These are phyloP conservation scores for Rhypophila decipiens DNA, from an alignment of 495 filamentous ascomycete species.

Conservation along the genomic window DNA sequence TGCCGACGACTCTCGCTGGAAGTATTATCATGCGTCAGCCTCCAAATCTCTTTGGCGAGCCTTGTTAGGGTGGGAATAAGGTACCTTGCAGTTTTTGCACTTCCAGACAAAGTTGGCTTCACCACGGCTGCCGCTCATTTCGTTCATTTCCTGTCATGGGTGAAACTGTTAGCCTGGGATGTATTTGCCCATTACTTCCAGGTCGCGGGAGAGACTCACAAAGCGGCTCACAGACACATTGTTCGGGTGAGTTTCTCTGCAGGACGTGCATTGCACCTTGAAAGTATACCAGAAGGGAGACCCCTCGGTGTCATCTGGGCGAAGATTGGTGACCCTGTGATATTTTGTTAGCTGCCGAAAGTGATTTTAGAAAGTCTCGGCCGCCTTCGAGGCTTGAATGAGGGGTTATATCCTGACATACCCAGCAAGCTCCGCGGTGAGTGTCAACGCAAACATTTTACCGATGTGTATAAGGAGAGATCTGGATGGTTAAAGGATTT, in stretches of 20 bases:
- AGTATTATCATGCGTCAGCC: no score
- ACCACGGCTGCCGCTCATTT: slow-evolving; percentile 82
- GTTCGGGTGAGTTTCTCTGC: slow-evolving; percentile 85
- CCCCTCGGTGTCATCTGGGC: slow-evolving; percentile 71
- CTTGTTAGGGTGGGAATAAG: no score
- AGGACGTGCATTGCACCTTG: slow-evolving; percentile 93
- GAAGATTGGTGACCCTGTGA: slow-evolving; percentile 80
- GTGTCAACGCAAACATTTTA: slow-evolving; percentile 71
- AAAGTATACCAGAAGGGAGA: slow-evolving; percentile 92
- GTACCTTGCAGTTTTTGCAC: slow-evolving; percentile 84
- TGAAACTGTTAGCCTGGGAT: not conserved
- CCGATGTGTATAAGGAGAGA: no score
- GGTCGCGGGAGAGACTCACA: slow-evolving; percentile 47
- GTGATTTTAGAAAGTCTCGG: no score
- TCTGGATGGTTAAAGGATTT: no score
- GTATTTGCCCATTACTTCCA: no score
- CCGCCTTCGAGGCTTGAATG: no score
- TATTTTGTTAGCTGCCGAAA: not conserved
- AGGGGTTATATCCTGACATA: slow-evolving; percentile 13
- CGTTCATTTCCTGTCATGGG: slow-evolving; percentile 66
- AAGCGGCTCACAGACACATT: slow-evolving; percentile 81
- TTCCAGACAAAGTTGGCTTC: slow-evolving; percentile 98
- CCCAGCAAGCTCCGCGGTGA: slow-evolving; percentile 77
- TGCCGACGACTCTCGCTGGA: slow-evolving; percentile 53
- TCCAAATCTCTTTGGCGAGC: no score